phyloP scores from a whole-genome alignment of 2,329 filamentous ascomycete genomes.

The Botrytis cinerea region DNA sequence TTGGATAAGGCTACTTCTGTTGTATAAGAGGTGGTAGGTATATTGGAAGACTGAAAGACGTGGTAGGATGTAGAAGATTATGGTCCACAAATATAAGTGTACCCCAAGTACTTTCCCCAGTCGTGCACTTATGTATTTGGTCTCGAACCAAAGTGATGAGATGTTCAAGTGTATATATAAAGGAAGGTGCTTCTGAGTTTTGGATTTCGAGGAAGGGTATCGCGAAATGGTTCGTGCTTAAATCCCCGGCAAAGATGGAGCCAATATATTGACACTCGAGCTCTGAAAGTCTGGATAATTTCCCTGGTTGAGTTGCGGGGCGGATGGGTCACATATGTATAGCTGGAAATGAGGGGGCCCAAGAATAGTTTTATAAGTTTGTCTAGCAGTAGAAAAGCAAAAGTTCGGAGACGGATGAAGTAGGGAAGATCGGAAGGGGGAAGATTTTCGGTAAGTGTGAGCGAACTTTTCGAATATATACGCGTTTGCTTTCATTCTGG shows the following conservation, averaged over 20 bases:
- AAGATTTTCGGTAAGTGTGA: background rate
- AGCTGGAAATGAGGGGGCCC: background rate
- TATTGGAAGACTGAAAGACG: background rate
- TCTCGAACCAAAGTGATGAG: background rate
- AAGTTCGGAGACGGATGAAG: background rate
- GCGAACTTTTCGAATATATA: background rate
- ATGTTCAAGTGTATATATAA: background rate
- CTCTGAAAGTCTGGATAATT: background rate
- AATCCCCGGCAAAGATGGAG: background rate
- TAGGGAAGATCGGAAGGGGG: background rate
- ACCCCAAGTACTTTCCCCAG: conserved; percentile 1
- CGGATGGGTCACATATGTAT: conserved; percentile 2
- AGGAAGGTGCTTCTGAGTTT: background rate
- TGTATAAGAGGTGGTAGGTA: background rate
- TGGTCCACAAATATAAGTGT: conserved; percentile 8
- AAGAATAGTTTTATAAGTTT: background rate
- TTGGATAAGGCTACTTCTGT: background rate
- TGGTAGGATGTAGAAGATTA: background rate
- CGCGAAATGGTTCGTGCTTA: conserved; percentile 14
- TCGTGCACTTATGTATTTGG: conserved; percentile 3
- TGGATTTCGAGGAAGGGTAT: background rate
- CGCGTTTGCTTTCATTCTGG: background rate
- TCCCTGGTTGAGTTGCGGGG: conserved; percentile 13
- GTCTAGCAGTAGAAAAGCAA: background rate
- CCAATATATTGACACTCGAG: conserved; percentile 12